phyloP scores from a whole-genome alignment of 441 rosid species.

The Erodium moschatum region DNA sequence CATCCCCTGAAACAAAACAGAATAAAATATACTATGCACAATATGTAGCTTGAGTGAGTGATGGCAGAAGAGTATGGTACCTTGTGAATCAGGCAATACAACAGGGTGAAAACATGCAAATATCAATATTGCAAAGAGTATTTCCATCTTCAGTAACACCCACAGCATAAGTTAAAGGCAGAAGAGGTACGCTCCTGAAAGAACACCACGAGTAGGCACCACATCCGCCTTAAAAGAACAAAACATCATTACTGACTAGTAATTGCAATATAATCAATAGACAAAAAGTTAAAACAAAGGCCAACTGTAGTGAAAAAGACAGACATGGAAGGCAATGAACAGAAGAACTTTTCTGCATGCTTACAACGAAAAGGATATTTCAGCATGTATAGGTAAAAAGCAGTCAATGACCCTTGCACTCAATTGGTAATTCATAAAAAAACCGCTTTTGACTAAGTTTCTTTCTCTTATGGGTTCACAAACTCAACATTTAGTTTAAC shows the following conservation, averaged over 20 bases:
- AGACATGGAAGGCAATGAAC: not conserved
- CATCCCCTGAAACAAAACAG: not conserved
- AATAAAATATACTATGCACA: not conserved
- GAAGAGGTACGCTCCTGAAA: conserved; percentile 13
- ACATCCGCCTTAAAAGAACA: conserved; percentile 21
- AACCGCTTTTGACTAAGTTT: not conserved
- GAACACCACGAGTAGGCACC: conserved; percentile 20
- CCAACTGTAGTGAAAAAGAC: too few relatives aligned
- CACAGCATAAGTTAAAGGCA: conserved; percentile 19
- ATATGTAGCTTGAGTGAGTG: not conserved
- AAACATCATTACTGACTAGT: conserved; percentile 8
- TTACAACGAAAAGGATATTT: not conserved
- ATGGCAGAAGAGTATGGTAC: conserved; percentile 24
- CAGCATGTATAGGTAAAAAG: not conserved
- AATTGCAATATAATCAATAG: too few relatives aligned
- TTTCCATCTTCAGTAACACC: conserved; percentile 40
- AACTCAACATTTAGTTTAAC: too few relatives aligned
- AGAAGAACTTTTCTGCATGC: not conserved
- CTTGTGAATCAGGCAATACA: conserved; percentile 61
- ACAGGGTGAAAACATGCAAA: conserved; percentile 41
- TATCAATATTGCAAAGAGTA: conserved; percentile 31
- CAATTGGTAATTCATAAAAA: not conserved
- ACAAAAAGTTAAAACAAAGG: too few relatives aligned
- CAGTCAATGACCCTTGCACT: not conserved
- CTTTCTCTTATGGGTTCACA: too few relatives aligned